Evolutionary conservation across 2,329 filamentous ascomycete species (phyloP).

Genomic region (Penicillium sp.): DNA sequence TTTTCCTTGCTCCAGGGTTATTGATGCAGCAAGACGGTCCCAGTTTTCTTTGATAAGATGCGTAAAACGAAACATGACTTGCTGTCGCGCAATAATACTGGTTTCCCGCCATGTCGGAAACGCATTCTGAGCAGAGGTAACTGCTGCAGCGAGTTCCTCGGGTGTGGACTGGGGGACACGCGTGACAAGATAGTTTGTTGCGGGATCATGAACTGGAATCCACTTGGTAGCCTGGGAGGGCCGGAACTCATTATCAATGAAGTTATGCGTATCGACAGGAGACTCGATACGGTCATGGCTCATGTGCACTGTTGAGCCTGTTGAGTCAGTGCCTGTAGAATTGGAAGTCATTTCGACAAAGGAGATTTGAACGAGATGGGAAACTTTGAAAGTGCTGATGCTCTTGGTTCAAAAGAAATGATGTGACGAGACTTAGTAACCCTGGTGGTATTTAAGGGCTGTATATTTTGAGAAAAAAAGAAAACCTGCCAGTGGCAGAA

Average conservation of each 20-base stretch:
- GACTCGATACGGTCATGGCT: too few species aligned
- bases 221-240: constrained; percentile 62
- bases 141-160: constrained; percentile 64
- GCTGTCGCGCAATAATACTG: constrained; percentile 63
- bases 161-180: constrained; percentile 69
- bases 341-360: too few species aligned
- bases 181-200: constrained; percentile 69
- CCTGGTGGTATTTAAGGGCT: too few species aligned
- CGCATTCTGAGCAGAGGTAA: constrained; percentile 65
- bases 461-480: too few species aligned
- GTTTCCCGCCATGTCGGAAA: constrained; percentile 66
- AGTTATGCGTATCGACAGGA: constrained; percentile 65
- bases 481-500: too few species aligned
- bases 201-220: constrained; percentile 68
- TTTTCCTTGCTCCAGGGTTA: constrained; percentile 71
- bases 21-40: constrained; percentile 67
- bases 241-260: constrained; percentile 67
- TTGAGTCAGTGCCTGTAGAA: too few species aligned
- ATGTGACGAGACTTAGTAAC: too few species aligned
- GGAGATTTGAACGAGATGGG: too few species aligned
- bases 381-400: too few species aligned
- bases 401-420: too few species aligned
- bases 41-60: constrained; percentile 66
- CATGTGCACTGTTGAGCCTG: too few species aligned
- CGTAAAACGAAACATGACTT: constrained; percentile 70